These are phyloP conservation scores for Boletales sp. DNA, from an alignment of 768 basidiomycete species.

Conservation along the genomic window DNA sequence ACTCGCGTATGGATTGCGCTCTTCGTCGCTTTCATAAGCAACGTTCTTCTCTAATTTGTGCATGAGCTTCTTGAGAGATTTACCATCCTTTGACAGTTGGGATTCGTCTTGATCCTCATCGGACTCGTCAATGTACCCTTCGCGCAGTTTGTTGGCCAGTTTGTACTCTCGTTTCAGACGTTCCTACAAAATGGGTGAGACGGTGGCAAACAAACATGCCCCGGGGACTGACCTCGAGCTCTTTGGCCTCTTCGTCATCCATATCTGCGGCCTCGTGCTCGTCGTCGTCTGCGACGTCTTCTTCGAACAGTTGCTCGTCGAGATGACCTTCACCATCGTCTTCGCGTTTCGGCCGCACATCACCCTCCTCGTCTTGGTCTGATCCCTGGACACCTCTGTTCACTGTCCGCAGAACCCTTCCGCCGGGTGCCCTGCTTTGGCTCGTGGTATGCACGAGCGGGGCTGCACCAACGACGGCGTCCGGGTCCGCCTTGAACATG, in stretches of 20 bases:
- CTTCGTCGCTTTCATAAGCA: conserved; percentile 80
- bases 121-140: conserved; percentile 67
- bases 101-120: conserved; percentile 68
- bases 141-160: conserved; percentile 68
- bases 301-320: conserved; percentile 81
- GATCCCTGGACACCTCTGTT: conserved; percentile 60
- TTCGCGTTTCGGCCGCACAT: conserved; percentile 51
- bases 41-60: conserved; percentile 79
- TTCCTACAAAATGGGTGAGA: conserved; percentile 45
- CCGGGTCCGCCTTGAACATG: conserved; percentile 66
- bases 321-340: conserved; percentile 74
- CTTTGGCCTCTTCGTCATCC: conserved; percentile 83
- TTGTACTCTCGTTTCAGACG: conserved; percentile 82
- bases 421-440: conserved; percentile 67
- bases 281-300: conserved; percentile 85
- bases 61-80: conserved; percentile 83
- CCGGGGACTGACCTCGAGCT: conserved; percentile 59
- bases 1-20: conserved; percentile 75
- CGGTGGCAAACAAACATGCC: not conserved
- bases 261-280: conserved; percentile 70
- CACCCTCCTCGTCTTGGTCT: conserved; percentile 68
- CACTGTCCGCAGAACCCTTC: conserved; percentile 60
- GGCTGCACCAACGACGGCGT: conserved; percentile 36
- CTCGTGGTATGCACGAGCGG: conserved; percentile 47
- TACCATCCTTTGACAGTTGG: conserved; percentile 64